These are phyloP conservation scores for Trypanosoma rangeli DNA, from an alignment of 208 protist species.

Conservation along the genomic window DNA sequence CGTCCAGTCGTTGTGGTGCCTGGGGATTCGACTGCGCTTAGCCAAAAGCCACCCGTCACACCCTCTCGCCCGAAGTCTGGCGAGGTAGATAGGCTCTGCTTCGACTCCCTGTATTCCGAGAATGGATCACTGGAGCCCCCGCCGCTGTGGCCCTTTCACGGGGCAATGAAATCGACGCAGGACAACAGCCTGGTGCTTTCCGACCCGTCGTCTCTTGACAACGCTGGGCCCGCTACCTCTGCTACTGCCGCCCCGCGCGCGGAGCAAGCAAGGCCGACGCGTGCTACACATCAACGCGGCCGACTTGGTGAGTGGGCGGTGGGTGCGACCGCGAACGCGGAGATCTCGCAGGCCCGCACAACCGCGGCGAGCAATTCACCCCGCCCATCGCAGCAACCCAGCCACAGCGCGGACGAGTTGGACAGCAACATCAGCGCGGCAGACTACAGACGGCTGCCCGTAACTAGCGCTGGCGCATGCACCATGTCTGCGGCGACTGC, in stretches of 20 bases:
- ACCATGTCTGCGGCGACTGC: not conserved
- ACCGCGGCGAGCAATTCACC: conserved; percentile 7
- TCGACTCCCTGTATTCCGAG: conserved; percentile 12
- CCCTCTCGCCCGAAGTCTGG: conserved; percentile 1
- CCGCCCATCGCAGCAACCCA: not conserved
- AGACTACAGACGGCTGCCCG: conserved; percentile 19
- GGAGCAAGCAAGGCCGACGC: not conserved
- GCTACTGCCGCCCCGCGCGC: not conserved
- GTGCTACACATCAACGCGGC: not conserved
- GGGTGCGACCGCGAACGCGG: not conserved
- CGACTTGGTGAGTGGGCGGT: conserved; percentile 14
- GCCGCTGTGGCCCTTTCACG: not conserved
- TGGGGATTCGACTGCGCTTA: conserved; percentile 9
- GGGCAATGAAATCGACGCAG: conserved; percentile 10
- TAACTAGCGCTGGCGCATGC: not conserved
- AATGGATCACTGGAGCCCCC: not conserved
- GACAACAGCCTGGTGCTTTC: conserved; percentile 12
- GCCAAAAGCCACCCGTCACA: conserved; percentile 16
- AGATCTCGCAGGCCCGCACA: not conserved
- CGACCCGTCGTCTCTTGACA: not conserved
- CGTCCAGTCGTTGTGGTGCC: conserved; percentile 22
- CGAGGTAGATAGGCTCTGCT: conserved; percentile 25
- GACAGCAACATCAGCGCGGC: conserved; percentile 24
- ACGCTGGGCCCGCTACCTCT: not conserved
- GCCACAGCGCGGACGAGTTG: conserved; percentile 7